phyloP scores from a whole-genome alignment of 148 eudicot genomes.

The Fagopyrum esculentum region DNA sequence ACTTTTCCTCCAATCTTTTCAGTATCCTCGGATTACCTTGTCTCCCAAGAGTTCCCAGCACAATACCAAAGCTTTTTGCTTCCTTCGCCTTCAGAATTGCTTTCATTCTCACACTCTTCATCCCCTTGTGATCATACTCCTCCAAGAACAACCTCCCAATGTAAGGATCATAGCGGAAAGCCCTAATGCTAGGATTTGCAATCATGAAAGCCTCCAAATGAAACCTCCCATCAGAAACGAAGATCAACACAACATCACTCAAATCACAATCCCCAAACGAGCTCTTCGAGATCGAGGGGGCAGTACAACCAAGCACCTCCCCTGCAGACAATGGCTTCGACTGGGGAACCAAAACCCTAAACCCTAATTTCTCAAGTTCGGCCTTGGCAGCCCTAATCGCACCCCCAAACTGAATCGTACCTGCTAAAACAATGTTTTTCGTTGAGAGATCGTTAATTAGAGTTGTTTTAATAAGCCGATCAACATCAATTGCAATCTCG shows the following conservation, averaged over 20 bases:
- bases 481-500: constrained; percentile 55
- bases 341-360: constrained; percentile 84
- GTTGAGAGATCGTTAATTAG: constrained; percentile 17
- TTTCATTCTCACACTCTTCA: constrained; percentile 63
- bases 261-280: constrained; percentile 14
- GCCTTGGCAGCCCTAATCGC: constrained; percentile 70
- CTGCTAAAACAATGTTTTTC: constrained; percentile 46
- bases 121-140: constrained; percentile 90
- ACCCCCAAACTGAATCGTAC: constrained; percentile 73
- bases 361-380: constrained; percentile 68
- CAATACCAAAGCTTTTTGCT: constrained; percentile 78
- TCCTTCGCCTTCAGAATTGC: constrained; percentile 65
- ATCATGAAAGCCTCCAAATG: constrained; percentile 98
- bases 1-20: constrained; percentile 71
- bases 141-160: constrained; percentile 77
- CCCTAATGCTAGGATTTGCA: constrained; percentile 67
- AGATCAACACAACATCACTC: constrained; percentile 50
- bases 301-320: constrained; percentile 89
- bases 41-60: constrained; percentile 87
- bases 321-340: constrained; percentile 87
- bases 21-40: constrained; percentile 86
- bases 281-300: constrained; percentile 39
- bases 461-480: constrained; percentile 32
- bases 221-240: constrained; percentile 94
- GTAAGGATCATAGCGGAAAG: constrained; percentile 88